Conservation (phyloP, 2,329 filamentous ascomycete species). For the Aspergillus oerlinghausenensis region DNA sequence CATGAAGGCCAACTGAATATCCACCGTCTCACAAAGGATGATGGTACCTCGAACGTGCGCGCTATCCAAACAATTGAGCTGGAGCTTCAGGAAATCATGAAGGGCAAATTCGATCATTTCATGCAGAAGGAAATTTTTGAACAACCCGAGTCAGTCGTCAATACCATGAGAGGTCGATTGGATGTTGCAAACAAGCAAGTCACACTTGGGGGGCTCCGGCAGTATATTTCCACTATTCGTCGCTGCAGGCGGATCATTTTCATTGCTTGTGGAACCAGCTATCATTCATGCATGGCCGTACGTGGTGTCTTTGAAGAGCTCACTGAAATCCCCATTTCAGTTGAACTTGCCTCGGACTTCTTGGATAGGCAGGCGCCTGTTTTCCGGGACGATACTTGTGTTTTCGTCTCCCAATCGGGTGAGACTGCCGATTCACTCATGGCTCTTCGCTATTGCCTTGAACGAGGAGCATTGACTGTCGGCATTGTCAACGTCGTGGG, state of each 20-base stretch:
- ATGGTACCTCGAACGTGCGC: conserved; percentile 93
- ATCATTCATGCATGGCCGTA: conserved; percentile 99
- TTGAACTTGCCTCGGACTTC: conserved; percentile 97
- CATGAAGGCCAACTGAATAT: conserved; percentile 99
- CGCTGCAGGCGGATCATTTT: conserved; percentile 97
- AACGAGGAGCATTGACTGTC: conserved; percentile 93
- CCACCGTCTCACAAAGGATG: conserved; percentile 93
- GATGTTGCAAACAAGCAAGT: conserved; percentile 91
- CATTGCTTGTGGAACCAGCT: conserved; percentile 97
- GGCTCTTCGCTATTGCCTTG: conserved; percentile 95
- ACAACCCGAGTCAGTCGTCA: conserved; percentile 98
- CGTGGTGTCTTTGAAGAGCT: conserved; percentile 97
- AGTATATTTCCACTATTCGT: conserved; percentile 94
- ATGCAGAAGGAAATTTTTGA: conserved; percentile 99
- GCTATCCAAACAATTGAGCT: conserved; percentile 98
- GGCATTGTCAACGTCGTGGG: conserved; percentile 98
- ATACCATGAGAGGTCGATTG: conserved; percentile 98
- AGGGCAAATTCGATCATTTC: conserved; percentile 99
- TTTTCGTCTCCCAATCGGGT: conserved; percentile 97
- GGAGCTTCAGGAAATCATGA: conserved; percentile 99
- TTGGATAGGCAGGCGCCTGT: conserved; percentile 93
- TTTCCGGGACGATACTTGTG: conserved; percentile 98
- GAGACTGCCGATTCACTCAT: conserved; percentile 97
- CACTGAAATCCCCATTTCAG: conserved; percentile 94
- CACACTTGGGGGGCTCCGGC: conserved; percentile 89